Evolutionary conservation across 2,329 filamentous ascomycete species (phyloP).

Genomic region (Sclerotinia trifoliorum): DNA sequence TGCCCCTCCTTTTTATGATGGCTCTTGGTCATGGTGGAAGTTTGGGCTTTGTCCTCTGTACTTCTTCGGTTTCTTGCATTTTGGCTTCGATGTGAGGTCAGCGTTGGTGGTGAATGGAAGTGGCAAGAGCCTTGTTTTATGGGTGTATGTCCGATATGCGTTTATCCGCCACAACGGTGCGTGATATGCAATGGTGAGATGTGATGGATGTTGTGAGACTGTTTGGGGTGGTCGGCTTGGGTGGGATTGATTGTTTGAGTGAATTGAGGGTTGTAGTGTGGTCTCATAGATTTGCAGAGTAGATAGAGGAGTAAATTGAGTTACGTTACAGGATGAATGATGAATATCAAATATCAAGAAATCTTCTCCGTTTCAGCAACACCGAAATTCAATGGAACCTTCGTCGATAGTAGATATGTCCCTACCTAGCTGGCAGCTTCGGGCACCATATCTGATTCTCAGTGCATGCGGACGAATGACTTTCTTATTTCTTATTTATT

Average conservation of each 20-base stretch:
- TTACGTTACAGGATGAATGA: too few relatives aligned
- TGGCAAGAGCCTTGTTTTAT: background rate
- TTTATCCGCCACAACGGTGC: background rate
- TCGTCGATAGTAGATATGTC: too few relatives aligned
- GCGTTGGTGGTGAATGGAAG: background rate
- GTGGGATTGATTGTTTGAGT: background rate
- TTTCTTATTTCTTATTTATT: background rate
- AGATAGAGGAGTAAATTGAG: background rate
- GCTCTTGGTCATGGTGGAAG: background rate
- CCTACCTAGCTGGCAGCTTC: background rate
- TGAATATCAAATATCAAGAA: background rate
- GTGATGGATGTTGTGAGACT: background rate
- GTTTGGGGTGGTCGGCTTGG: background rate
- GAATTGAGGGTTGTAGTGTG: background rate
- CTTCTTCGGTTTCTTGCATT: background rate
- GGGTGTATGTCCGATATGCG: background rate
- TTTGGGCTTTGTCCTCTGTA: background rate
- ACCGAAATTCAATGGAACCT: background rate
- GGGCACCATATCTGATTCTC: background rate
- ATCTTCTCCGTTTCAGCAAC: background rate
- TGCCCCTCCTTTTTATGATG: background rate
- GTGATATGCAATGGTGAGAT: background rate
- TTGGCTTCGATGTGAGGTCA: background rate
- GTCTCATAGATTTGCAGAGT: background rate
- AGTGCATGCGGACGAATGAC: background rate